Base-by-base conservation (phyloP, 23 red algal species). In the Rhodosorus marinus region DNA sequence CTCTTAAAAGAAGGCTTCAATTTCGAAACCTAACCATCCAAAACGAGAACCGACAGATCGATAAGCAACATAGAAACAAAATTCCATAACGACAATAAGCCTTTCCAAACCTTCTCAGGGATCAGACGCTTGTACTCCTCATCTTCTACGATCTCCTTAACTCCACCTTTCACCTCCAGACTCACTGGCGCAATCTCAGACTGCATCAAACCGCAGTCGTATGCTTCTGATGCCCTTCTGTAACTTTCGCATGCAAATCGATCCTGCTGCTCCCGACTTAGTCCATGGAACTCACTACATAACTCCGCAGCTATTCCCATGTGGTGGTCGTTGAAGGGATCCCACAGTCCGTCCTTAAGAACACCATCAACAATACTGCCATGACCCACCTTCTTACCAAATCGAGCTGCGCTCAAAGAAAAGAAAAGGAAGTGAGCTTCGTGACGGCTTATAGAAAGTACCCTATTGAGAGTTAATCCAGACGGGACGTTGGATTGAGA, bases 191-290 rank as follows among this genome's bases (percentile, higher is more conserved):
- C 76, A 20, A 94, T 67, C 47, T 94, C 87, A 8, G 61, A 50
- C 5, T 56, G 49, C 31, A 94, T 80, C 22, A 65, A 60, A 17
- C 51, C 55, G 4, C 60, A 47, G 32, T 50, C 56, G 57, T 62
- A 55, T 0, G 87, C 77, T 4, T 61, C 42, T 24, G 51, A 32
- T 1, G 74, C 68, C 55, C 76, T 54, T 9, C 51, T 59, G 47
- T 94, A 94, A 28, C 61, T 72, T 9, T 62, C 48, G 15, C 48
- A 54, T 9, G 87, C 87, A 69, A 71, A 59, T 8, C 74, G 54
- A 29, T 94, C 87, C 48, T 94, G 87, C 49, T 70, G 72, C 55
- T 81, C 62, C 2, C 87, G 69, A 7, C 54, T 42, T 27, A 94
- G 56, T 15, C 54, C 64, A 43, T 70, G 34, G n/a, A 15, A 35